Percentiles rank a stretch among this genome's conserved stretches.
phyloP scores from a whole-genome alignment of 257 asterid genomes.

The Petunia secreta region DNA sequence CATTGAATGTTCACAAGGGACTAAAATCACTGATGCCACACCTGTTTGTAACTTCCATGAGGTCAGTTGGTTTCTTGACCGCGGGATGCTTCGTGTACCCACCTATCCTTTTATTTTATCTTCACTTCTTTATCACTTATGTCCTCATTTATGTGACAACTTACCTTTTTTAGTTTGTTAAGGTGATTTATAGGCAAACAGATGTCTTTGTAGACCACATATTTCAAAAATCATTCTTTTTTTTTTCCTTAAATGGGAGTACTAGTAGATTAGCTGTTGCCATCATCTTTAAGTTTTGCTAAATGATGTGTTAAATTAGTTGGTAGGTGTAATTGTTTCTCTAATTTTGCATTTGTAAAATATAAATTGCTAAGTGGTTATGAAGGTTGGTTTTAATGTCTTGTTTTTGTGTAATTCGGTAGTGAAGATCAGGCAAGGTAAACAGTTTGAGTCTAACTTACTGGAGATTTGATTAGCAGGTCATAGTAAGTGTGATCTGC shows the following conservation, averaged over 20 bases:
- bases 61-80: slow-evolving; percentile 44
- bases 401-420: slow-evolving; percentile 4
- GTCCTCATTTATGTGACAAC: too few relatives aligned
- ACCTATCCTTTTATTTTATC: too few relatives aligned
- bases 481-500: neutral
- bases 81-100: too few relatives aligned
- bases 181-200: too few relatives aligned
- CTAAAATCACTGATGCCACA: slow-evolving; percentile 53
- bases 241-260: neutral
- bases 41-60: slow-evolving; percentile 80
- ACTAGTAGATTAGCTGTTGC: neutral
- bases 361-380: neutral
- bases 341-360: neutral
- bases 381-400: neutral
- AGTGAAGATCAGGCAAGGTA: neutral
- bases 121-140: too few relatives aligned
- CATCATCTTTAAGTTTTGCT: neutral
- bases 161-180: too few relatives aligned
- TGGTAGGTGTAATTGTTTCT: neutral
- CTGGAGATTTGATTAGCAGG: neutral
- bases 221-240: neutral
- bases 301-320: neutral
- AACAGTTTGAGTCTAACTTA: neutral
- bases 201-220: too few relatives aligned
- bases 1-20: slow-evolving; percentile 59